These are phyloP conservation scores for Teratosphaeria epicoccoides DNA, from an alignment of 2,329 filamentous ascomycete species.

Conservation along the genomic window DNA sequence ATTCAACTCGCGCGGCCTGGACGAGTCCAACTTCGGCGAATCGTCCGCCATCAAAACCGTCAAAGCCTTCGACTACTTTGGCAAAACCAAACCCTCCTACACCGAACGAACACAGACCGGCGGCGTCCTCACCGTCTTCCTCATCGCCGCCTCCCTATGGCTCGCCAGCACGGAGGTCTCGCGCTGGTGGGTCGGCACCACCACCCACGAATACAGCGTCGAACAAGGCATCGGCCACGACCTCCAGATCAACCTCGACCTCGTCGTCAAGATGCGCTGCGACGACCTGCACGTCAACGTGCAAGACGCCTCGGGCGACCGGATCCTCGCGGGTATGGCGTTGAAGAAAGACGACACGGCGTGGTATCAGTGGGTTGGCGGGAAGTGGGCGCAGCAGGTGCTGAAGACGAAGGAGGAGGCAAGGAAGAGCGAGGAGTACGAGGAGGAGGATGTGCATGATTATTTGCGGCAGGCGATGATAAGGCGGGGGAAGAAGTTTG, in stretches of 20 bases:
- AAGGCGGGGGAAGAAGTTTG: conserved; percentile 53
- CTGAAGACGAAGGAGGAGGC: conserved; percentile 49
- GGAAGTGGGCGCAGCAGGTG: conserved; percentile 48
- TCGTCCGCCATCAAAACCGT: conserved; percentile 50
- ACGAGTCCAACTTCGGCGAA: conserved; percentile 72
- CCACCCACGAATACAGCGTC: conserved; percentile 83
- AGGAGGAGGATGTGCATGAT: conserved; percentile 79
- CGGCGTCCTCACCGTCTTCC: conserved; percentile 84
- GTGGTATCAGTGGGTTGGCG: conserved; percentile 73
- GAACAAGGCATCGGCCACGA: conserved; percentile 81
- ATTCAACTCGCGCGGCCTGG: conserved; percentile 57
- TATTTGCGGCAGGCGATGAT: conserved; percentile 65
- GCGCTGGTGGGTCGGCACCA: conserved; percentile 74
- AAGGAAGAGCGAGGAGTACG: conserved; percentile 19
- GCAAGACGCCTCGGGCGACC: conserved; percentile 87
- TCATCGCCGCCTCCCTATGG: conserved; percentile 61
- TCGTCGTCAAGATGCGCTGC: conserved; percentile 86
- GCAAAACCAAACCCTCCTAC: conserved; percentile 93
- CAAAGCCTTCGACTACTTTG: conserved; percentile 92
- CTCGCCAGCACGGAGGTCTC: conserved; percentile 68
- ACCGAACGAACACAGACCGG: conserved; percentile 73
- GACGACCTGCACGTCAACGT: conserved; percentile 88
- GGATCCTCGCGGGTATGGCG: conserved; percentile 68
- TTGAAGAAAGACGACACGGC: conserved; percentile 66
- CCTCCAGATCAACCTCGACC: conserved; percentile 89